Evolutionary conservation across 345 rosid species (phyloP).

Genomic region (Nephelium lappaceum): DNA sequence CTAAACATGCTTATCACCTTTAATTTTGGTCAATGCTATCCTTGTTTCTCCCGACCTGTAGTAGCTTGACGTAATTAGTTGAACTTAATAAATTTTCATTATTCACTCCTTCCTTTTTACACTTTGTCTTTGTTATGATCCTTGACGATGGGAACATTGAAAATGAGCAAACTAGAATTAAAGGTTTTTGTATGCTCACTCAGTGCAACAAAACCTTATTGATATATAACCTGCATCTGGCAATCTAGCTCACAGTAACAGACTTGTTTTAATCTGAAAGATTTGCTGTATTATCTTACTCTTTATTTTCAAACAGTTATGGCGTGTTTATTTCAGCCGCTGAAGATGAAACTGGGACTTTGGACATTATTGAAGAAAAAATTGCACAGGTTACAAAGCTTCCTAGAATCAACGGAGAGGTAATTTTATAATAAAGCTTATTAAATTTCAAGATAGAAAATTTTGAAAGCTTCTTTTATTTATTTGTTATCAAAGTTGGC

Average conservation of each 20-base stretch:
- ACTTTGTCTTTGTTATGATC: conserved; percentile 5
- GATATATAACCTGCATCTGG: background rate
- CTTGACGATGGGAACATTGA: background rate
- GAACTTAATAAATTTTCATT: background rate
- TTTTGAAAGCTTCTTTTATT: background rate
- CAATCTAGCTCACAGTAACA: background rate
- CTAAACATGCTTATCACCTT: background rate
- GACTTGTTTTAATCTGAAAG: background rate
- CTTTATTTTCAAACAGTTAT: conserved; percentile 41
- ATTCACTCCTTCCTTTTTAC: background rate
- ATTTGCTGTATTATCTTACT: conserved; percentile 1
- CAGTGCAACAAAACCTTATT: background rate
- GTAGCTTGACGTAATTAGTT: background rate
- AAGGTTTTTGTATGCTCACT: background rate
- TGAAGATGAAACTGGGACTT: conserved; percentile 51
- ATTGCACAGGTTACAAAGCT: conserved; percentile 63
- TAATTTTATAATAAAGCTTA: conserved; percentile 14
- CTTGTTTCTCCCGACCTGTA: background rate
- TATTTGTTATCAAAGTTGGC: background rate
- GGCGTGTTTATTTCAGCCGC: conserved; percentile 57
- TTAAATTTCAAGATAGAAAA: background rate
- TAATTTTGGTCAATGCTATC: background rate
- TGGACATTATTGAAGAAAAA: conserved; percentile 61
- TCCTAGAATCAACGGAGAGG: conserved; percentile 63
- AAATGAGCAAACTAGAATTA: background rate